These are phyloP conservation scores for Colletotrichum sp. DNA, from an alignment of 2,329 filamentous ascomycete species.

Conservation along the genomic window DNA sequence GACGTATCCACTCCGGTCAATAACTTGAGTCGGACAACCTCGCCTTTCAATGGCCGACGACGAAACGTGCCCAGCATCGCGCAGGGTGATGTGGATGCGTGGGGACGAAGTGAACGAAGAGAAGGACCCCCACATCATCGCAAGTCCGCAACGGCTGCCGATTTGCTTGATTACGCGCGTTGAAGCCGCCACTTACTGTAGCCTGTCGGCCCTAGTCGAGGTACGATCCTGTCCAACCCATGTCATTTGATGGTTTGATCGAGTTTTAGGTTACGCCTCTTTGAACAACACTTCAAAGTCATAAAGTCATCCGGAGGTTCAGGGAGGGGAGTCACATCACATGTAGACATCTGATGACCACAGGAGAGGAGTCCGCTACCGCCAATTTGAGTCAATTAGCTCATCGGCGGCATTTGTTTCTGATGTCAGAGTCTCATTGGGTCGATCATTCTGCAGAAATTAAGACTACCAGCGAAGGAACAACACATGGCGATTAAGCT, in stretches of 20 bases:
- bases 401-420: not conserved
- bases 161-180: not conserved
- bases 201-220: not conserved
- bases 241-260: not conserved
- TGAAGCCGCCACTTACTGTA: not conserved
- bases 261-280: not conserved
- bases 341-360: not conserved
- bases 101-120: not conserved
- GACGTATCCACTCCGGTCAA: not conserved
- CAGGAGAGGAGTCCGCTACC: not conserved
- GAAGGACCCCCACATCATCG: not conserved
- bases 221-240: not conserved
- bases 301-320: not conserved
- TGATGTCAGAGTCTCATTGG: not conserved
- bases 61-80: not conserved
- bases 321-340: not conserved
- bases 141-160: not conserved
- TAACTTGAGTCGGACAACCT: not conserved
- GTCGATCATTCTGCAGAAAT: not conserved
- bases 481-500: not conserved
- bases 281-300: not conserved
- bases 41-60: not conserved
- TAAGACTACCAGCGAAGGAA: not conserved
- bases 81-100: not conserved
- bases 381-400: not conserved